These are phyloP conservation scores for Rhynchospora tenuis DNA, from an alignment of 176 grass and related monocot species.

Conservation along the genomic window DNA sequence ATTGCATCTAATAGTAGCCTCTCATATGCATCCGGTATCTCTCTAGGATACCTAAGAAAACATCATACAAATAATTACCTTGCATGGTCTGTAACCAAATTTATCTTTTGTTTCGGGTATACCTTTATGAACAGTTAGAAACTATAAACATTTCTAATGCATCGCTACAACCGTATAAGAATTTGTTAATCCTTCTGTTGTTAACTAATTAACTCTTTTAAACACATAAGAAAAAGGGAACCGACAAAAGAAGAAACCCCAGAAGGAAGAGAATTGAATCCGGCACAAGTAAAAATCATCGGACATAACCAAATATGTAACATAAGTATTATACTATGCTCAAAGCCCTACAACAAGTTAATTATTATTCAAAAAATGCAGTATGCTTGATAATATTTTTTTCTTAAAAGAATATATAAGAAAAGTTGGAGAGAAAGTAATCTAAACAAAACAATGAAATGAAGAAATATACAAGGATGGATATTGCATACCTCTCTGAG, in stretches of 20 bases:
- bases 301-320: neutral
- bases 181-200: neutral
- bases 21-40: constrained; percentile 96
- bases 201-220: neutral
- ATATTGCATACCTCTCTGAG: constrained; percentile 32
- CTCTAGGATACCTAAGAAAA: constrained; percentile 39
- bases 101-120: neutral
- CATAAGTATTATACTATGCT: neutral
- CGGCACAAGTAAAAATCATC: neutral
- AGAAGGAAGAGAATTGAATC: neutral
- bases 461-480: neutral
- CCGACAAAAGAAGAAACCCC: neutral
- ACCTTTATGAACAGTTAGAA: neutral
- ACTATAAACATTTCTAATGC: neutral
- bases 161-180: neutral
- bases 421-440: neutral
- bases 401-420: neutral
- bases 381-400: neutral
- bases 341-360: neutral
- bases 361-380: neutral
- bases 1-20: constrained; percentile 79
- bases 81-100: neutral
- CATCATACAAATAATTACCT: neutral
- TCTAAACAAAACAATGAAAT: neutral
- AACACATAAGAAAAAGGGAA: neutral